Conservation (phyloP, 1,284 basidiomycete genomes). For the Sphaerobolus stellatus region DNA sequence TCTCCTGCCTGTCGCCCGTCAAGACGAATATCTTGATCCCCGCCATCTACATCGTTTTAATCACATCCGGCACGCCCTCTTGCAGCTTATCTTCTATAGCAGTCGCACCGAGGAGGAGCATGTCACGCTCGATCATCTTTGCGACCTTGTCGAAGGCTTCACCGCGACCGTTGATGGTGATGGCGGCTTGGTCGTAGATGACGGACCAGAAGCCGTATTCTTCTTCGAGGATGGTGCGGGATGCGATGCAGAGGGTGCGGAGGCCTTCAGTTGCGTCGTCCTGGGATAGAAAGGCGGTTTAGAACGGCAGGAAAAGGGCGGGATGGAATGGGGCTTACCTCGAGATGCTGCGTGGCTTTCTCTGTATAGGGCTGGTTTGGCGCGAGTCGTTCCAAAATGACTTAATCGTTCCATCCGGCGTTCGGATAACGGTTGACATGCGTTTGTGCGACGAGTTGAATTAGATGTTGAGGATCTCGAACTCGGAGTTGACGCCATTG, state of each 20-base stretch:
- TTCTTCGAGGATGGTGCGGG: slow-evolving; percentile 84
- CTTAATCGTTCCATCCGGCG: slow-evolving; percentile 89
- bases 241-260: slow-evolving; percentile 95
- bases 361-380: slow-evolving; percentile 82
- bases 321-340: slow-evolving; percentile 65
- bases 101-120: slow-evolving; percentile 92
- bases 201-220: slow-evolving; percentile 89
- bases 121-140: slow-evolving; percentile 92
- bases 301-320: slow-evolving; percentile 2
- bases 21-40: slow-evolving; percentile 99
- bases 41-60: slow-evolving; percentile 95
- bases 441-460: slow-evolving; percentile 98
- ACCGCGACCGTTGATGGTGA: slow-evolving; percentile 88
- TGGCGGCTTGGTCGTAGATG: slow-evolving; percentile 89
- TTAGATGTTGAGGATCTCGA: slow-evolving; percentile 93
- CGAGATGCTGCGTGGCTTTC: slow-evolving; percentile 85
- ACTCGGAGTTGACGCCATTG: slow-evolving; percentile 73
- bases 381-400: slow-evolving; percentile 87
- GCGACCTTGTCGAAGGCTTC: slow-evolving; percentile 95
- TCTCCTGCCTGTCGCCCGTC: slow-evolving; percentile 98
- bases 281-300: too few relatives aligned
- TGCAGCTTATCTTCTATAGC: slow-evolving; percentile 99
- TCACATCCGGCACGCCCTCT: slow-evolving; percentile 97
- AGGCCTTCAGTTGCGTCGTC: slow-evolving; percentile 97
- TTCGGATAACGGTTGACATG: slow-evolving; percentile 93